Base-by-base conservation (phyloP, 495 filamentous ascomycete species). In the Neurospora tetraspora region DNA sequence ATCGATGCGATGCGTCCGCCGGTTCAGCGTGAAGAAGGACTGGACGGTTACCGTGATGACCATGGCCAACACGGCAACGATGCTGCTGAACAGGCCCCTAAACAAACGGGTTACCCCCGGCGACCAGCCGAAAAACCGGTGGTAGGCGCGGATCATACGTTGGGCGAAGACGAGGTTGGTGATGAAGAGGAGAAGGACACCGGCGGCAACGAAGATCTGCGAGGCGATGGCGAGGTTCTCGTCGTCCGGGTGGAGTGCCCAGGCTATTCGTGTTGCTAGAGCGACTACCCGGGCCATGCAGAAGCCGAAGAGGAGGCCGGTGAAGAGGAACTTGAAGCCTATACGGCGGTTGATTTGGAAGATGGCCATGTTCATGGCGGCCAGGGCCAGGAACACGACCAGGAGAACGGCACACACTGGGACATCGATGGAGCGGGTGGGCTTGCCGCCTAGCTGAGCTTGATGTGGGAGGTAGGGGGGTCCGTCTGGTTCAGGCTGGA, bases 151-250 rank as follows among this genome's bases (percentile, higher is more conserved):
- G 10, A 95, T 74, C 38, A 97, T 88, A 37, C 94, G 89, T 78
- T 95, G 92, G 0, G 91, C 83, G 78, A 93, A 92, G 76, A 96
- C 83, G 38, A 97, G 81, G 79, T 97, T 96, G 78, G 93, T 80
- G 72, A 97, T 81, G 80, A 91, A 96, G n/a, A 97, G 81, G 8
- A 97, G 76, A 34, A 97, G 76, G 23, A 94, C 88, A 36, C 94
- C 94, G 0, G 92, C 91, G 12, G 88, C 85, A 36, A 95, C 89
- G 74, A 97, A 90, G 76, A 97, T 86, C 71, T 88, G 83, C 3
- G 93, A 88, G 0, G 92, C 90, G 69, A 97, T 92, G 9, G 86
- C 90, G 4, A 95, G 71, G 37, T 74, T 76, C 53, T 90, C 75
- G 73, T 89, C 82, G 10, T 23, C 71, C 4, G 81, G 83, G 70